Evolutionary conservation across 2,329 filamentous ascomycete species (phyloP), one percentile per base, ranked within the genome.

Genomic region (Colletotrichum acutatum): DNA sequence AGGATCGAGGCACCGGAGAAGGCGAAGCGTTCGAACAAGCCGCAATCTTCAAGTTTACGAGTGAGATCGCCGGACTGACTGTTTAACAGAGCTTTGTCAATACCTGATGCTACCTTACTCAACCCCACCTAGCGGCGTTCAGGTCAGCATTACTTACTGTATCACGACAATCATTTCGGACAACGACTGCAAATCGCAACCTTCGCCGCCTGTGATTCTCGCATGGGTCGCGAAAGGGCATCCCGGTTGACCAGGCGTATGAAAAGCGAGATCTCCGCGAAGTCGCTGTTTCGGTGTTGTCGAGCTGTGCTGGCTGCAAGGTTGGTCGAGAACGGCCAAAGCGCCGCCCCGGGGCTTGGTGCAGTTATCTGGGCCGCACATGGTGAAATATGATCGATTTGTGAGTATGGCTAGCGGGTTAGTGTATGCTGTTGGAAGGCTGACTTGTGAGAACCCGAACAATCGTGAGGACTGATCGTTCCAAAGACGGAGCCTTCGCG

Each of bases 281-380:
- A 81, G 54, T 53, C n/a, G 32, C 2, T 19, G 26, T 12, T 11
- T 34, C 4, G 56, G 34, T 3, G 7, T 16, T 26, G 71, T 34
- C 19, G 26, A 24, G 12, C 22, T 53, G 12, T 24, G 16, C 19
- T 49, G 58, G 16, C 12, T 14, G 26, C 54, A 46, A 1, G 62
- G 66, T 9, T 81, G 80, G 22, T 77, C 82, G 58, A 88, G 82
- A 7, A 86, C 84, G 8, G 81, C 86, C 62, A 88, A 81, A 19
- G 86, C 86, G 42, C 86, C 86, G 70, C 86, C 85, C 52, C 82
- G 81, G 11, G 85, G 83, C 59, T 81, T 78, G 69, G 83, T 80
- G 12, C 82, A 81, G 68, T 76, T 81, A 62, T 86, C 82, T 5
- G 82, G 82, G 56, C 86, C 85, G 74, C 86, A 88, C 86, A 88